phyloP scores from a whole-genome alignment of 148 eudicot genomes.

The Oxyria digyna region DNA sequence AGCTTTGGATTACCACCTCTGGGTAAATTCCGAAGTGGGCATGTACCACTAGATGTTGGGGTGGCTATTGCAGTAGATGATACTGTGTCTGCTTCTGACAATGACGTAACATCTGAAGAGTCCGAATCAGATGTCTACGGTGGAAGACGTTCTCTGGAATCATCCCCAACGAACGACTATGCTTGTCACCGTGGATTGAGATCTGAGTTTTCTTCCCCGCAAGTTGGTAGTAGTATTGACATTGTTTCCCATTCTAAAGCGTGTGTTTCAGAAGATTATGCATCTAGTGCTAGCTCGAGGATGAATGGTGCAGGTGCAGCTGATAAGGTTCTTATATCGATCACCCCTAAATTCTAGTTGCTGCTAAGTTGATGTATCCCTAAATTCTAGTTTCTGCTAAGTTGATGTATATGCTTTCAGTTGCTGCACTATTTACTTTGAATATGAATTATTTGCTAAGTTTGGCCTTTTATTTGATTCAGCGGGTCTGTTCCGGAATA shows the following conservation, averaged over 20 bases:
- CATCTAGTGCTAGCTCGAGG: conserved; percentile 36
- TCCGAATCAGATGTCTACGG: conserved; percentile 69
- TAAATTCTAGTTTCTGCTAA: neutral
- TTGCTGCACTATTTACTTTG: neutral
- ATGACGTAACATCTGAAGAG: conserved; percentile 44
- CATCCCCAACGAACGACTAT: conserved; percentile 66
- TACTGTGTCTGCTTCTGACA: conserved; percentile 39
- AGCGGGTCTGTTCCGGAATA: conserved; percentile 12
- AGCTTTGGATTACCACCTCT: conserved; percentile 64
- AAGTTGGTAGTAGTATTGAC: too few relatives aligned
- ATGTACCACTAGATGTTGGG: conserved; percentile 40
- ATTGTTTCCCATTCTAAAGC: conserved; percentile 18
- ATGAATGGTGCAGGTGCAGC: conserved; percentile 18
- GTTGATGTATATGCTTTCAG: neutral
- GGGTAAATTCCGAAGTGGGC: conserved; percentile 50
- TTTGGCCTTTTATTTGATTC: conserved; percentile 7
- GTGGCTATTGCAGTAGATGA: conserved; percentile 34
- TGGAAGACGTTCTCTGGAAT: conserved; percentile 64
- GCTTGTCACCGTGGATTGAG: conserved; percentile 14
- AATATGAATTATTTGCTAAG: neutral
- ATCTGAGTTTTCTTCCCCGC: conserved; percentile 13
- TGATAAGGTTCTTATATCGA: conserved; percentile 27
- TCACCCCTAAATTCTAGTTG: neutral
- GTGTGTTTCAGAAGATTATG: conserved; percentile 31
- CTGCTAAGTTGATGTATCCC: neutral